These are phyloP conservation scores for Quercus agrifolia DNA, from an alignment of 306 rosid genomes.

Conservation along the genomic window DNA sequence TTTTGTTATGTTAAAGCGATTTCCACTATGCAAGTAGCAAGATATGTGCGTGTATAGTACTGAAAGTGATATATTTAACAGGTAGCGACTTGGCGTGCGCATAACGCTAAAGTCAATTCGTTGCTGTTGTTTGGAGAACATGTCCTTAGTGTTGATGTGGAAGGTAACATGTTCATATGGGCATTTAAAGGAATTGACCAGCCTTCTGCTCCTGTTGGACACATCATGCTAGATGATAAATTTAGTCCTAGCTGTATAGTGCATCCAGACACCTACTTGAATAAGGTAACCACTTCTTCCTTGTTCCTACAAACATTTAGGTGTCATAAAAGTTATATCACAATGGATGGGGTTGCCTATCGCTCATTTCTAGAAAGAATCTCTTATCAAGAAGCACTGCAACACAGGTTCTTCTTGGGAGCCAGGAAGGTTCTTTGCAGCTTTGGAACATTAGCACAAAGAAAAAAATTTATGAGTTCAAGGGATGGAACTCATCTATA, in stretches of 20 bases:
- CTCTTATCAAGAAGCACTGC: constrained; percentile 16
- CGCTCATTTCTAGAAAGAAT: constrained; percentile 1
- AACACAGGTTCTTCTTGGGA: constrained; percentile 77
- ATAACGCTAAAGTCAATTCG: constrained; percentile 60
- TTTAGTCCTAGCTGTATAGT: constrained; percentile 66
- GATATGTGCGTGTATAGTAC: background rate
- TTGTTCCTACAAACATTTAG: constrained; percentile 3
- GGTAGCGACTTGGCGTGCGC: constrained; percentile 81
- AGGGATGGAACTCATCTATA: constrained; percentile 86
- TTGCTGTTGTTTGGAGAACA: constrained; percentile 81
- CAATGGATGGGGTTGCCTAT: background rate
- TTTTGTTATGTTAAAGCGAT: too few relatives aligned
- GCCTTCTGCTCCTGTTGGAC: constrained; percentile 53
- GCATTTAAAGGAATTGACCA: constrained; percentile 64
- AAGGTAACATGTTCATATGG: constrained; percentile 73
- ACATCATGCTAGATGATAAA: constrained; percentile 44
- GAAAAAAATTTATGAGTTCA: constrained; percentile 79
- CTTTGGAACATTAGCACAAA: constrained; percentile 91
- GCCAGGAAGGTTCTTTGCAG: constrained; percentile 80
- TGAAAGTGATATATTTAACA: constrained; percentile 11
- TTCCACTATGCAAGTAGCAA: background rate
- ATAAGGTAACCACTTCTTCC: constrained; percentile 54
- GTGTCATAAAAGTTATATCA: background rate
- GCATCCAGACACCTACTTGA: constrained; percentile 93
- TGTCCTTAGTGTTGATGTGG: constrained; percentile 60